Evolutionary conservation across 441 rosid species (phyloP).

Genomic region (Populus trichocarpa): DNA sequence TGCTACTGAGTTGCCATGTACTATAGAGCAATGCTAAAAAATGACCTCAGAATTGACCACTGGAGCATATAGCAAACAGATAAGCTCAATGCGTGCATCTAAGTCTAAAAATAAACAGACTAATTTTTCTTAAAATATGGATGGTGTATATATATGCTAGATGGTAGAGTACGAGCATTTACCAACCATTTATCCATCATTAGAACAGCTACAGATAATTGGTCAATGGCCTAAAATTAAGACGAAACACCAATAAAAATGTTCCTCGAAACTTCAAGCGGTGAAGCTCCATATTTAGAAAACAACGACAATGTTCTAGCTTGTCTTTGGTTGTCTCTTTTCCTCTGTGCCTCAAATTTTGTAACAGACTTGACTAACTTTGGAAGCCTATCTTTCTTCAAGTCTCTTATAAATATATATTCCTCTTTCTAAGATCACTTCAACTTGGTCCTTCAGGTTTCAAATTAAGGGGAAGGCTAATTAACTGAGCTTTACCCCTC

Average conservation of each 20-base stretch:
- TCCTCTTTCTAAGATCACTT: not conserved
- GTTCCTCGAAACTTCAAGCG: not conserved
- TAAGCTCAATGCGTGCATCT: not conserved
- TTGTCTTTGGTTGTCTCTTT: not conserved
- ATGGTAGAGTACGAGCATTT: not conserved
- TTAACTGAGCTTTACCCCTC: not conserved
- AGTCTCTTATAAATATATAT: not conserved
- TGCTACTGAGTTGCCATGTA: not conserved
- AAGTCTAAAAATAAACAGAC: not conserved
- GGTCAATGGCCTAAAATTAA: not conserved
- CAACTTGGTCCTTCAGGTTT: not conserved
- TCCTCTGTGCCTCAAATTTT: conserved; percentile 8
- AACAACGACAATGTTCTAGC: conserved; percentile 1
- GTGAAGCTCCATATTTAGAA: not conserved
- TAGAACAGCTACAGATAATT: not conserved
- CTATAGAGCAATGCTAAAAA: not conserved
- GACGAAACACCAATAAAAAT: not conserved
- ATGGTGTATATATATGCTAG: not conserved
- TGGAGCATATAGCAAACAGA: not conserved
- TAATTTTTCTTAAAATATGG: not conserved
- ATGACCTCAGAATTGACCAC: not conserved
- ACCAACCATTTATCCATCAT: not conserved
- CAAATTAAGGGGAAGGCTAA: not conserved
- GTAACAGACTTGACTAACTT: conserved; percentile 17
- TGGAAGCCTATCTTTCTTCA: not conserved